Evolutionary conservation across 306 rosid species (phyloP).

Genomic region (Lithocarpus polystachyus): DNA sequence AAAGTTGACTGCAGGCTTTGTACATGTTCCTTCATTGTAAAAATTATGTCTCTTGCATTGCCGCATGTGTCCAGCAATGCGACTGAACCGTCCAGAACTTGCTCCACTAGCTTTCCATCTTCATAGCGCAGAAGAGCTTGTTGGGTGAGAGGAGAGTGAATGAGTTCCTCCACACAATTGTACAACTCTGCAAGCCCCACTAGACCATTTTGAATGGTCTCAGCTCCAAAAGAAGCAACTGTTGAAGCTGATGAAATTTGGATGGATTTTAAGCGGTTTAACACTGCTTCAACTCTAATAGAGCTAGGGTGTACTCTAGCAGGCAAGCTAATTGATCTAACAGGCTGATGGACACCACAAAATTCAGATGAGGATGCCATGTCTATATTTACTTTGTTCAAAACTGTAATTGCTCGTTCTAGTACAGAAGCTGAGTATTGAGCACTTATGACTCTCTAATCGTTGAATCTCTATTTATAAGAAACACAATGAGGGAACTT

Average conservation of each 20-base stretch:
- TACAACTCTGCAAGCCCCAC: slow-evolving; percentile 55
- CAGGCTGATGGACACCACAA: slow-evolving; percentile 35
- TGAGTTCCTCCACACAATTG: slow-evolving; percentile 52
- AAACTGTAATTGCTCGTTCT: background rate
- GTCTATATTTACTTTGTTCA: slow-evolving; percentile 5
- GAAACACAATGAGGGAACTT: slow-evolving; percentile 15
- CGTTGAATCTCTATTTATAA: slow-evolving; percentile 32
- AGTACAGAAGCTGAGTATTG: too few relatives aligned
- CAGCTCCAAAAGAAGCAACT: slow-evolving; percentile 24
- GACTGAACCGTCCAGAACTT: slow-evolving; percentile 44
- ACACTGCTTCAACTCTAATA: slow-evolving; percentile 45
- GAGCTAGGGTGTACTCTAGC: slow-evolving; percentile 51
- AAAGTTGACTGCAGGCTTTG: slow-evolving; percentile 58
- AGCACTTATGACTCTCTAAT: background rate
- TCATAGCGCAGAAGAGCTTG: slow-evolving; percentile 48
- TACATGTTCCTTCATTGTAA: slow-evolving; percentile 51
- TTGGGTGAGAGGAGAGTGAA: slow-evolving; percentile 48
- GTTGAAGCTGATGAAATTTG: slow-evolving; percentile 22
- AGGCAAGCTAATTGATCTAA: slow-evolving; percentile 81
- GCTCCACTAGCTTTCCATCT: slow-evolving; percentile 39
- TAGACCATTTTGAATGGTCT: slow-evolving; percentile 44
- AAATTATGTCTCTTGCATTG: slow-evolving; percentile 43
- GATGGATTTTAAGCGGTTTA: slow-evolving; percentile 42
- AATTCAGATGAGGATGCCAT: slow-evolving; percentile 36
- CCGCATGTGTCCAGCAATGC: slow-evolving; percentile 63